Percentiles rank a stretch among this genome's conserved stretches.
phyloP scores from a whole-genome alignment of 148 eudicot species.

The Simmondsia chinensis region DNA sequence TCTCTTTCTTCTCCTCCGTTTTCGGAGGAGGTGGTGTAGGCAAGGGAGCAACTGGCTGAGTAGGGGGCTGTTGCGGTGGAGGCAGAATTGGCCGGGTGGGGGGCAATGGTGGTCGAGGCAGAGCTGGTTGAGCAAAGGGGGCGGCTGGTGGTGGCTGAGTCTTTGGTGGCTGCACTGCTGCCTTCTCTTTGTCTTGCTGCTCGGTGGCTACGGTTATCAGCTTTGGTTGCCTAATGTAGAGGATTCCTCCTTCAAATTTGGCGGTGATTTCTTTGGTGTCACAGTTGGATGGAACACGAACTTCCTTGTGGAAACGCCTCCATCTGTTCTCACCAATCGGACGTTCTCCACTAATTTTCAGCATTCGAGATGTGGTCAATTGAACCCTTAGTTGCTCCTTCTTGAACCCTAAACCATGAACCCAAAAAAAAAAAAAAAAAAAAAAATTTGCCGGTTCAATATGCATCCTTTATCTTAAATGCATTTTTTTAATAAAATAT shows the following conservation, averaged over 20 bases:
- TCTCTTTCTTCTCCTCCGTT: background rate
- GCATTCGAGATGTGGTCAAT: slow-evolving; percentile 23
- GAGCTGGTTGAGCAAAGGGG: too few relatives aligned
- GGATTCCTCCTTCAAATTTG: slow-evolving; percentile 38
- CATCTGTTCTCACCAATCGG: slow-evolving; percentile 33
- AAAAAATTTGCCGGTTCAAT: too few relatives aligned
- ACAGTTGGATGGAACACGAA: slow-evolving; percentile 31
- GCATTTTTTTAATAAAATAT: too few relatives aligned
- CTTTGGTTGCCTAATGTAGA: slow-evolving; percentile 47
- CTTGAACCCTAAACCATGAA: slow-evolving; percentile 33
- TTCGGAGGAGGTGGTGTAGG: background rate
- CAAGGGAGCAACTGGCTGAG: background rate
- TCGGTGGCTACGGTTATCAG: slow-evolving; percentile 11
- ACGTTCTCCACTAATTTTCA: slow-evolving; percentile 49
- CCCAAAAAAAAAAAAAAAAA: too few relatives aligned
- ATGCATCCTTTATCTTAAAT: background rate
- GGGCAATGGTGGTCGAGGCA: too few relatives aligned
- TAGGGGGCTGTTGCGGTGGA: background rate
- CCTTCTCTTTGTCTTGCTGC: slow-evolving; percentile 3
- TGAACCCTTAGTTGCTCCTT: slow-evolving; percentile 52
- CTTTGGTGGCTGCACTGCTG: background rate
- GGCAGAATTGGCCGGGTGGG: too few relatives aligned
- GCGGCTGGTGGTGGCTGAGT: background rate
- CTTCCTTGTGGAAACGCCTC: slow-evolving; percentile 42
- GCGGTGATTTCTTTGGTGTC: slow-evolving; percentile 43